Evolutionary conservation across 2,329 filamentous ascomycete genomes (phyloP).

Genomic region (Pseudocercospora crystallina): DNA sequence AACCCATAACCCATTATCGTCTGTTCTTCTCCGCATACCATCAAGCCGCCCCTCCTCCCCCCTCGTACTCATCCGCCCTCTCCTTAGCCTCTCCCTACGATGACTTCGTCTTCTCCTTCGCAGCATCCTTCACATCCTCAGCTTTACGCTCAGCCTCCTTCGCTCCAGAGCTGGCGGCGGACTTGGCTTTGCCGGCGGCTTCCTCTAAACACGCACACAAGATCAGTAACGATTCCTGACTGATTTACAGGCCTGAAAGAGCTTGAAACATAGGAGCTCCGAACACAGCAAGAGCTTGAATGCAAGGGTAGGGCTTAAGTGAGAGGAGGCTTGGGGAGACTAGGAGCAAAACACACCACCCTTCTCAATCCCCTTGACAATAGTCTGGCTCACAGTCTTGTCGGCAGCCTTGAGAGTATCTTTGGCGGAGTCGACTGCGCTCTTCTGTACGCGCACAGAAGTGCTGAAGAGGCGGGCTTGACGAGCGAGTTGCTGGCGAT

Average conservation of each 20-base stretch:
- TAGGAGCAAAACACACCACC: slow-evolving; percentile 51
- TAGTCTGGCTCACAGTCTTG: slow-evolving; percentile 54
- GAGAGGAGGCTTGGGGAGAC: neutral
- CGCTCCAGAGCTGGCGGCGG: slow-evolving; percentile 31
- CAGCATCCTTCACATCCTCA: slow-evolving; percentile 40
- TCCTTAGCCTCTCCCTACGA: slow-evolving; percentile 26
- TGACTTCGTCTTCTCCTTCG: slow-evolving; percentile 41
- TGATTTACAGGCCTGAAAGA: neutral
- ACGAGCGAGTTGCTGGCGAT: slow-evolving; percentile 45
- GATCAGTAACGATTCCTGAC: too few relatives aligned
- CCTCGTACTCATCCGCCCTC: slow-evolving; percentile 14
- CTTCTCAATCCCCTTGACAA: slow-evolving; percentile 63
- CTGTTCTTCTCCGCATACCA: neutral
- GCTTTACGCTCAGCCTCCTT: slow-evolving; percentile 45
- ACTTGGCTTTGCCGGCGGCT: slow-evolving; percentile 48
- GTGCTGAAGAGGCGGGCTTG: slow-evolving; percentile 56
- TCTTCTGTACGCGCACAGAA: slow-evolving; percentile 49
- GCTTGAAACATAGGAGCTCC: too few relatives aligned
- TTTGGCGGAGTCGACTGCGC: slow-evolving; percentile 56
- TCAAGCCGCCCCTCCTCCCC: neutral
- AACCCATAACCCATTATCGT: too few relatives aligned
- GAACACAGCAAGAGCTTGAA: neutral
- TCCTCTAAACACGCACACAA: slow-evolving; percentile 44
- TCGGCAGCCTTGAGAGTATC: slow-evolving; percentile 60
- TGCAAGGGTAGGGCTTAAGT: neutral